These are phyloP conservation scores for Oxytropis ochrocephala DNA, from an alignment of 306 rosid species.

Conservation along the genomic window DNA sequence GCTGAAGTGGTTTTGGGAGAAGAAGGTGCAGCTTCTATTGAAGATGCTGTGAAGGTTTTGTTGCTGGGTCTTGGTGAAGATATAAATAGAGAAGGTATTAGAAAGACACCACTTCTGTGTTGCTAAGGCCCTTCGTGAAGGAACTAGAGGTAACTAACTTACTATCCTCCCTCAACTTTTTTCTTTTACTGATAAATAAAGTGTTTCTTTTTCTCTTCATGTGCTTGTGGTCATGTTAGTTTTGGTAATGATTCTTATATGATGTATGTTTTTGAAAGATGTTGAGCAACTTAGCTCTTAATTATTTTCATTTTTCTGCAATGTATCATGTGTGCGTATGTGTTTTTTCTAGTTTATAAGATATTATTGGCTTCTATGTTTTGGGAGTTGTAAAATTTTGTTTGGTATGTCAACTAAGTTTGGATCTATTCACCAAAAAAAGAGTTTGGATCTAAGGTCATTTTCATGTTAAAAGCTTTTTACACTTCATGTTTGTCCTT, in stretches of 20 bases:
- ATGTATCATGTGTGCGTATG: too few relatives aligned
- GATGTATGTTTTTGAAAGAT: neutral
- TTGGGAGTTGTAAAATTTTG: neutral
- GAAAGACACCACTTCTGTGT: constrained; percentile 88
- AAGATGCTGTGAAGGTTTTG: constrained; percentile 77
- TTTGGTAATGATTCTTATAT: neutral
- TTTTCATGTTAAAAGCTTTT: neutral
- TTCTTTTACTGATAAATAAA: neutral
- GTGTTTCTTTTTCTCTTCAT: neutral
- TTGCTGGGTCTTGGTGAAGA: constrained; percentile 83
- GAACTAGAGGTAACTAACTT: constrained; percentile 65
- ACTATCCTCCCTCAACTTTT: neutral
- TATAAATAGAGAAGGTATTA: constrained; percentile 73
- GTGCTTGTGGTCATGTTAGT: too few relatives aligned
- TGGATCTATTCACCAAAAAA: too few relatives aligned
- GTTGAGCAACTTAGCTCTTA: too few relatives aligned
- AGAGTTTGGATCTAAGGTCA: neutral
- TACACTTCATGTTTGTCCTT: neutral
- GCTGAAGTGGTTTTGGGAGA: constrained; percentile 30
- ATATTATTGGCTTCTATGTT: too few relatives aligned
- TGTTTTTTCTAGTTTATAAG: neutral
- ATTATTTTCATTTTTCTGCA: too few relatives aligned
- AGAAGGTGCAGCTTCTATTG: constrained; percentile 46
- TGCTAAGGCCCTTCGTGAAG: constrained; percentile 90
- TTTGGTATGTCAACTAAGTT: neutral